phyloP scores from a whole-genome alignment of 169 alveolate species.

The Cryptosporidium ryanae region DNA sequence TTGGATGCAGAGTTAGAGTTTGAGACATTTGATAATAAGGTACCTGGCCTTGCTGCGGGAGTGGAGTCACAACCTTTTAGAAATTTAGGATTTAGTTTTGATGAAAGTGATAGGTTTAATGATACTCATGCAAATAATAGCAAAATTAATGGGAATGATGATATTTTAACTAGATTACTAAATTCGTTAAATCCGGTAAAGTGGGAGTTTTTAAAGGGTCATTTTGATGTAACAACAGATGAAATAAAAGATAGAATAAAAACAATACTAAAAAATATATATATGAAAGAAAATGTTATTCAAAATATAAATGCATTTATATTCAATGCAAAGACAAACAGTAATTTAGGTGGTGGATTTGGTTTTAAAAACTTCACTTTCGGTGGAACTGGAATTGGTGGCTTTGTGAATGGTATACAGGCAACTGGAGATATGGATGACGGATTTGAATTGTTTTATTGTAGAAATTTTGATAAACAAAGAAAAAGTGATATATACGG shows the following conservation, averaged over 20 bases:
- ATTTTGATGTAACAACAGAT: constrained; percentile 61
- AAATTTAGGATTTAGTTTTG: not conserved
- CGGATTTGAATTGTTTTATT: constrained; percentile 55
- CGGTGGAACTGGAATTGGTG: constrained; percentile 1
- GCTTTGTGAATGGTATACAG: not conserved
- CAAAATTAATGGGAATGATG: constrained; percentile 9
- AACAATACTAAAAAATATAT: not conserved
- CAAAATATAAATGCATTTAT: constrained; percentile 13
- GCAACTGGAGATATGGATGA: constrained; percentile 10
- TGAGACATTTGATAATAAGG: constrained; percentile 16
- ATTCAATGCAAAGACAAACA: constrained; percentile 14
- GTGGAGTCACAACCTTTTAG: constrained; percentile 32
- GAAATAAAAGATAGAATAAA: constrained; percentile 46
- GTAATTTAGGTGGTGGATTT: not conserved
- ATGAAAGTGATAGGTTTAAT: not conserved
- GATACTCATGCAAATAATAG: not conserved
- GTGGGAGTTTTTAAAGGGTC: constrained; percentile 54
- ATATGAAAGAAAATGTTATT: constrained; percentile 25
- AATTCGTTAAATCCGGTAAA: constrained; percentile 28
- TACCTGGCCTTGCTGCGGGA: not conserved
- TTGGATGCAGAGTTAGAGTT: constrained; percentile 58
- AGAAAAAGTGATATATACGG: constrained; percentile 63
- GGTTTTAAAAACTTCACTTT: not conserved
- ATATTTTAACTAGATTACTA: constrained; percentile 3
- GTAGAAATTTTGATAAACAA: constrained; percentile 49